Evolutionary conservation across 805 yeast species (phyloP).

Genomic region (Saccharomycopsis fibuligera): DNA sequence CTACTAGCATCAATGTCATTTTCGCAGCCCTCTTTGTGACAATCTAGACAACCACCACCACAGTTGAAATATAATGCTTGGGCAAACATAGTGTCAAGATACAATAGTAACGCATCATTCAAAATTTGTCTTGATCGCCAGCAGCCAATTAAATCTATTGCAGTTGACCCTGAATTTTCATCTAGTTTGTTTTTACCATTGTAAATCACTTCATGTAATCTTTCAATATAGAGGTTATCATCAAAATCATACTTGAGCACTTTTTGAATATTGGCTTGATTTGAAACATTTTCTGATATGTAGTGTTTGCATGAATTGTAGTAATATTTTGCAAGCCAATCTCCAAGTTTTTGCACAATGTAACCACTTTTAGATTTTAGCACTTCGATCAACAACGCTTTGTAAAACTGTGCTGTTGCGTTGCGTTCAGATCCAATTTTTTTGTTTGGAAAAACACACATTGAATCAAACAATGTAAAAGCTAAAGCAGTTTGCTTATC

Average conservation of each 20-base stretch:
- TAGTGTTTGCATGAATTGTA: conserved; percentile 2
- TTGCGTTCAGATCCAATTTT: not conserved
- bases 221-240: no score
- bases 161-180: not conserved
- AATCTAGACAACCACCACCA: no score
- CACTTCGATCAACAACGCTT: not conserved
- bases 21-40: not conserved
- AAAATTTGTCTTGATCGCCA: not conserved
- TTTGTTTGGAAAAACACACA: conserved; percentile 1
- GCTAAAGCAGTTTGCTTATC: no score
- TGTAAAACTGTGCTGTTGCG: conserved; percentile 8
- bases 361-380: conserved; percentile 1
- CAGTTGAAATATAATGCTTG: no score
- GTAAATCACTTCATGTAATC: not conserved
- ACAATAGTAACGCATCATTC: not conserved
- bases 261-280: no score
- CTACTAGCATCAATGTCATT: not conserved
- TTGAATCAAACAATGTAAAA: conserved; percentile 8
- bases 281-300: not conserved
- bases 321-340: conserved; percentile 1
- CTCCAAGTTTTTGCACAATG: not conserved
- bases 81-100: not conserved
- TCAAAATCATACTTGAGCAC: no score
- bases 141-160: not conserved
- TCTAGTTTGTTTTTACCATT: no score